Conservation (phyloP, 768 basidiomycete species). For the Termitomyces sp. region DNA sequence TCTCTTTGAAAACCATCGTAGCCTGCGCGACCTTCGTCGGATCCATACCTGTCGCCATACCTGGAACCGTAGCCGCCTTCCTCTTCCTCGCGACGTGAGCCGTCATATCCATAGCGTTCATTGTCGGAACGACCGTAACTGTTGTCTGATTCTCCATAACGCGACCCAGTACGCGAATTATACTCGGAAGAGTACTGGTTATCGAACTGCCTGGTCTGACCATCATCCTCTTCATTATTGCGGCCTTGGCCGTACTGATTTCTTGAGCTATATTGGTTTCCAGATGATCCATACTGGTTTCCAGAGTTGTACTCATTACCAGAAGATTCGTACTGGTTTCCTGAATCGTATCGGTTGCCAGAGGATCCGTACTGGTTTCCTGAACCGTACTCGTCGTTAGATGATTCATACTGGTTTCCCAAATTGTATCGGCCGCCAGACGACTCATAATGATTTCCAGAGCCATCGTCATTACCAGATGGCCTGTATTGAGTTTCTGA, state of each 20-base stretch:
- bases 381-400: neutral
- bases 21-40: constrained; percentile 8
- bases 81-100: neutral
- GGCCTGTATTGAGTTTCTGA: constrained; percentile 4
- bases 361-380: constrained; percentile 6
- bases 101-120: neutral
- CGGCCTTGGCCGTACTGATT: neutral
- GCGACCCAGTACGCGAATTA: neutral
- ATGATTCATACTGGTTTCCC: constrained; percentile 2
- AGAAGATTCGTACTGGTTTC: neutral
- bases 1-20: constrained; percentile 1
- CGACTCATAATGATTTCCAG: neutral
- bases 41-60: constrained; percentile 3
- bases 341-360: neutral
- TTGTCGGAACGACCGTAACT: neutral
- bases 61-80: neutral
- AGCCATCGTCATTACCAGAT: neutral
- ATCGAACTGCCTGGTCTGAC: constrained; percentile 3
- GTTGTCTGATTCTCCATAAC: neutral
- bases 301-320: neutral
- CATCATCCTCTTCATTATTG: constrained; percentile 2
- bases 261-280: constrained; percentile 1
- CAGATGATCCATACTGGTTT: neutral
- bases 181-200: constrained; percentile 4
- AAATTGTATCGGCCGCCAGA: constrained; percentile 6